Evolutionary conservation across 2,329 filamentous ascomycete species (phyloP).

Genomic region (Ophiocordyceps camponoti-saundersi): DNA sequence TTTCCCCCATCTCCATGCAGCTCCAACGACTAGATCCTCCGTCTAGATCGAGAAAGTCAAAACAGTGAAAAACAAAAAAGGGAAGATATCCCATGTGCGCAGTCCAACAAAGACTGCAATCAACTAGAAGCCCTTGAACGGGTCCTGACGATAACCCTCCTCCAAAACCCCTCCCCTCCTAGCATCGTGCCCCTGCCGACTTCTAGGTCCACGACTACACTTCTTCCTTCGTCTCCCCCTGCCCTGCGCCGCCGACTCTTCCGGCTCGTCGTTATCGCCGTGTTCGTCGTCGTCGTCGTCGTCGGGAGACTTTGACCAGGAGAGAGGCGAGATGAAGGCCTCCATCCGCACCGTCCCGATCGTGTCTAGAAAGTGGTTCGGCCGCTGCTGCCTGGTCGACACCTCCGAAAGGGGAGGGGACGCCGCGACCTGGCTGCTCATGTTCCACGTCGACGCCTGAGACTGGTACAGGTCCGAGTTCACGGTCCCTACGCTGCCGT

Average conservation of each 20-base stretch:
- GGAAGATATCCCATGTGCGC: no score
- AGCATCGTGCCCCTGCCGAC: not conserved
- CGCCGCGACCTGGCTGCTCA: constrained; percentile 19
- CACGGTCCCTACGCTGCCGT: constrained; percentile 32
- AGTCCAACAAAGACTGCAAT: no score
- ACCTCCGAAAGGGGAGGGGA: constrained; percentile 39
- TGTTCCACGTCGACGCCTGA: constrained; percentile 29
- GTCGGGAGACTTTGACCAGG: constrained; percentile 29
- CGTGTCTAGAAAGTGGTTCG: constrained; percentile 62
- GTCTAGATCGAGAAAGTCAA: no score
- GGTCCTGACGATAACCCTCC: not conserved
- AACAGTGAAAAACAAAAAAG: no score
- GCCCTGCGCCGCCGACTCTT: constrained; percentile 28
- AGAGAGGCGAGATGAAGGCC: constrained; percentile 65
- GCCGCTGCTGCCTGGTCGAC: constrained; percentile 21
- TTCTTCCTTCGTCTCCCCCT: constrained; percentile 35
- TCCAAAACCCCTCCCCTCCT: no score
- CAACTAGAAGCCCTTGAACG: constrained; percentile 1
- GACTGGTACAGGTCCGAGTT: constrained; percentile 44
- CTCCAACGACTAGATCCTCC: no score
- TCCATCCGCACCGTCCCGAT: constrained; percentile 93
- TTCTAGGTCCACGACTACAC: constrained; percentile 15
- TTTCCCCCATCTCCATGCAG: no score
- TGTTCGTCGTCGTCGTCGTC: constrained; percentile 24
- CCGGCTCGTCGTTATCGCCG: constrained; percentile 29